Base-by-base conservation (phyloP, 176 grass and related monocot genomes). In the Lolium perenne region DNA sequence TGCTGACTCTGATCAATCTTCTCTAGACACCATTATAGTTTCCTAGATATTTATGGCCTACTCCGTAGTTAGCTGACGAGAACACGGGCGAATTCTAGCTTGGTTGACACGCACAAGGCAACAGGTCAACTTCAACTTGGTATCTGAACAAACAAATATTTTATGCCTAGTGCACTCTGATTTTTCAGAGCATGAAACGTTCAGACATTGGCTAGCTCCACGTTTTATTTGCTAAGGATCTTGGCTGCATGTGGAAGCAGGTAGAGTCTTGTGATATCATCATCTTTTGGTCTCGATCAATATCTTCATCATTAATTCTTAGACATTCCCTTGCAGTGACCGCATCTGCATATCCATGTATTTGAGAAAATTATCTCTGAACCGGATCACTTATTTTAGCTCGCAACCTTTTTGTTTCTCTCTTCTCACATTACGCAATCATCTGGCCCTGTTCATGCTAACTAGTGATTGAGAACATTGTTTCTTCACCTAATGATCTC, bases 371-470 rank as follows among this genome's bases (percentile, higher is more conserved):
- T 71, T 88, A 81, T 91, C 77, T 81, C 69, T 29, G n/a, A 49
- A 63, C 17, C 13, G 43, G 82, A 88, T 85, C 26, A 63, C 78
- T 72, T 91, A 82, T 71, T 85, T 70, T 91, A 84, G 50, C 38
- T 17, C 41, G 0, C 48, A 8, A 7, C 29, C 20, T 60, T 87
- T 69, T 73, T 17, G 21, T 55, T 78, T 74, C 15, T 58, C 32
- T 83, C 13, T 22, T 84, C 41, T 43, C 21, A 51, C 85, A 91
- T 84, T 77, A 88, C 89, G 85, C 68, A 80, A 80, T 81, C 77
- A 20, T 20, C 7, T 43, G 14, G 62, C 49, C 49, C 0, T 4
- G 17, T 46, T 81, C 84, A 82, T 77, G 8, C 54, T 70, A 85
- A 78, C 82, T 35, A 88, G 43, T 76, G 85, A 69, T 23, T 0